phyloP scores from a whole-genome alignment of 352 stramenopile species.

The Pythium oligandrum region DNA sequence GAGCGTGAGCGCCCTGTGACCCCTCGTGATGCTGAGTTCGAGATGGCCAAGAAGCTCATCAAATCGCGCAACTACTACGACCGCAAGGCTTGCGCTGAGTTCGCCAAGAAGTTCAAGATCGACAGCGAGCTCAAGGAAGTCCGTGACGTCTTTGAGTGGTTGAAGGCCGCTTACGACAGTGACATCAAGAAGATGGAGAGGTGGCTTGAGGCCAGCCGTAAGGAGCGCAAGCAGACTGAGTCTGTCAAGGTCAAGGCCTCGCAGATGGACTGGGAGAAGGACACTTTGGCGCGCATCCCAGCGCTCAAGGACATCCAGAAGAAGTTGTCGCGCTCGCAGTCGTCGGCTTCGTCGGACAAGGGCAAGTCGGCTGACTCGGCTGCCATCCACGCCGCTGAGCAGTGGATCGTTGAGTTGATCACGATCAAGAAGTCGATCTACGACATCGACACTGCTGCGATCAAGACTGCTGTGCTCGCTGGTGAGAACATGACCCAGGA shows the following conservation, averaged over 20 bases:
- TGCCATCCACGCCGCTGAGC: conserved; percentile 64
- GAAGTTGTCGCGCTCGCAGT: conserved; percentile 63
- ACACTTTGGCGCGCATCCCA: conserved; percentile 79
- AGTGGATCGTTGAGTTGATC: conserved; percentile 86
- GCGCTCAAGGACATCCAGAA: conserved; percentile 82
- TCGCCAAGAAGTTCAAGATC: conserved; percentile 80
- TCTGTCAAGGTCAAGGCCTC: conserved; percentile 76
- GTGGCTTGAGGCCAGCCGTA: conserved; percentile 77
- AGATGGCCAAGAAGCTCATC: conserved; percentile 69
- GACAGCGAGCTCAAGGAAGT: conserved; percentile 80
- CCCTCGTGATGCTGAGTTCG: conserved; percentile 69
- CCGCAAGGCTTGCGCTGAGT: conserved; percentile 72
- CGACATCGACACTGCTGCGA: conserved; percentile 65
- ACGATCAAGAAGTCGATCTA: conserved; percentile 85
- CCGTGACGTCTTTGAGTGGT: conserved; percentile 82
- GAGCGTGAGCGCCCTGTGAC: conserved; percentile 66
- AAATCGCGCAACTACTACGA: conserved; percentile 90
- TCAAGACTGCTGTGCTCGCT: conserved; percentile 57
- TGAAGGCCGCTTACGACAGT: conserved; percentile 65
- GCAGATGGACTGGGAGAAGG: conserved; percentile 85
- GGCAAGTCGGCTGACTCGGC: conserved; percentile 49
- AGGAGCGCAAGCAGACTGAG: conserved; percentile 85
- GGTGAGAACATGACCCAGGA: conserved; percentile 49
- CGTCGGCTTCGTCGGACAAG: conserved; percentile 27
- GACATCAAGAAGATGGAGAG: conserved; percentile 86